Evolutionary conservation across 768 basidiomycete genomes (phyloP).

Genomic region (Xerocomellus amylosporus): DNA sequence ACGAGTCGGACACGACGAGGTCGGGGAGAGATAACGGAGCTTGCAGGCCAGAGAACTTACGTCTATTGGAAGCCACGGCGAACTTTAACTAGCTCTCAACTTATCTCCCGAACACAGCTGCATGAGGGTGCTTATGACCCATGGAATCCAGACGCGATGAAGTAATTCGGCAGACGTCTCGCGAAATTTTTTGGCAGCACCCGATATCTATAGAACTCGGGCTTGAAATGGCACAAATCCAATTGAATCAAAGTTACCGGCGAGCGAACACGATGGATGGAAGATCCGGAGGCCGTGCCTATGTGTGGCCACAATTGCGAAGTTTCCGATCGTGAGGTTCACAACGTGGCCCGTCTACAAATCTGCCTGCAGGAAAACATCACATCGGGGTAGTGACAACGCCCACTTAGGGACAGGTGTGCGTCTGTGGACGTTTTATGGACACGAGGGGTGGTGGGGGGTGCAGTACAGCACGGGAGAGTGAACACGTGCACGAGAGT

Average conservation of each 20-base stretch:
- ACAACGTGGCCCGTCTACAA: slow-evolving; percentile 21
- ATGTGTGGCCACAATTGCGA: slow-evolving; percentile 6
- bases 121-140: neutral
- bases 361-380: slow-evolving; percentile 25
- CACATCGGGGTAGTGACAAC: slow-evolving; percentile 4
- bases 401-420: slow-evolving; percentile 15
- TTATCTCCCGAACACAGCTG: neutral
- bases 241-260: slow-evolving; percentile 14
- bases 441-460: slow-evolving; percentile 18
- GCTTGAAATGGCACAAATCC: slow-evolving; percentile 5
- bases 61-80: neutral
- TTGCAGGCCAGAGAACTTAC: slow-evolving; percentile 6
- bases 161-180: slow-evolving; percentile 10
- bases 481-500: slow-evolving; percentile 21
- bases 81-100: neutral
- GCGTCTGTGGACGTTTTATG: neutral
- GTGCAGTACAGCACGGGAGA: slow-evolving; percentile 8
- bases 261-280: slow-evolving; percentile 17
- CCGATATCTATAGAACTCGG: neutral
- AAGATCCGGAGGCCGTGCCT: slow-evolving; percentile 25
- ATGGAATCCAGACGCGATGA: slow-evolving; percentile 6
- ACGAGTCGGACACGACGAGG: neutral
- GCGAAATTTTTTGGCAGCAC: neutral
- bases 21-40: neutral
- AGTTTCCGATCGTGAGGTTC: slow-evolving; percentile 2